Conservation (phyloP, 2,329 filamentous ascomycete genomes). For the Bipolaris victoriae region DNA sequence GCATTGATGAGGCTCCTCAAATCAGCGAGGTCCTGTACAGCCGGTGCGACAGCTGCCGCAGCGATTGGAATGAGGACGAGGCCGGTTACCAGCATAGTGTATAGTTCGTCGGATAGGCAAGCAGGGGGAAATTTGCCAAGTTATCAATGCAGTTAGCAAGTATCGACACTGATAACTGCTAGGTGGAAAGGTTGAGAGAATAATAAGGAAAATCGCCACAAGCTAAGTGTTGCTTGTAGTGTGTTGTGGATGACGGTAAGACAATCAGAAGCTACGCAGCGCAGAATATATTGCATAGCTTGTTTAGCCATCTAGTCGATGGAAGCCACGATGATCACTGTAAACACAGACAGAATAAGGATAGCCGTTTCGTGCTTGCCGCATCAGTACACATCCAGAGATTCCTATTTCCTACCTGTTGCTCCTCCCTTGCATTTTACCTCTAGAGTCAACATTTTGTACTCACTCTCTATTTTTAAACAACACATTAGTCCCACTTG, state of each 20-base stretch:
- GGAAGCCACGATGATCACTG: background rate
- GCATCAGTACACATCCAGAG: no score
- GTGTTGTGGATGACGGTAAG: slow-evolving; percentile 12
- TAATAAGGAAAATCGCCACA: slow-evolving; percentile 18
- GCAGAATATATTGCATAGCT: slow-evolving; percentile 1
- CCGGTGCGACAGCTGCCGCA: slow-evolving; percentile 26
- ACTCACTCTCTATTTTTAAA: no score
- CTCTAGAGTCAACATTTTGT: no score
- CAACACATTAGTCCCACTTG: no score
- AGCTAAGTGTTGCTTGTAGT: slow-evolving; percentile 25
- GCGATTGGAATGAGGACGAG: slow-evolving; percentile 33
- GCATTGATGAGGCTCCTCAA: slow-evolving; percentile 37
- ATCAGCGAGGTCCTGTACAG: slow-evolving; percentile 39
- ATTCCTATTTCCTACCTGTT: no score
- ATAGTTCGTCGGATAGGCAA: slow-evolving; percentile 4
- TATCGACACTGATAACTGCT: background rate
- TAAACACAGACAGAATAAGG: background rate
- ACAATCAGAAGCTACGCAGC: background rate
- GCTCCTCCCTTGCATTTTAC: no score
- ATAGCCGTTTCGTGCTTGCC: no score
- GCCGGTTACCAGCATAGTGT: slow-evolving; percentile 37
- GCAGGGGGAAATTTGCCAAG: slow-evolving; percentile 17
- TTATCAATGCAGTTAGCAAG: slow-evolving; percentile 11
- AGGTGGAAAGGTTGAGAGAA: slow-evolving; percentile 9
- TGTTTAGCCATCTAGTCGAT: background rate